A percentile compares a stretch with the other conserved stretches of the same genome.
Evolutionary conservation across 2,329 filamentous ascomycete species (phyloP).

Genomic region (Davidsoniella virescens): DNA sequence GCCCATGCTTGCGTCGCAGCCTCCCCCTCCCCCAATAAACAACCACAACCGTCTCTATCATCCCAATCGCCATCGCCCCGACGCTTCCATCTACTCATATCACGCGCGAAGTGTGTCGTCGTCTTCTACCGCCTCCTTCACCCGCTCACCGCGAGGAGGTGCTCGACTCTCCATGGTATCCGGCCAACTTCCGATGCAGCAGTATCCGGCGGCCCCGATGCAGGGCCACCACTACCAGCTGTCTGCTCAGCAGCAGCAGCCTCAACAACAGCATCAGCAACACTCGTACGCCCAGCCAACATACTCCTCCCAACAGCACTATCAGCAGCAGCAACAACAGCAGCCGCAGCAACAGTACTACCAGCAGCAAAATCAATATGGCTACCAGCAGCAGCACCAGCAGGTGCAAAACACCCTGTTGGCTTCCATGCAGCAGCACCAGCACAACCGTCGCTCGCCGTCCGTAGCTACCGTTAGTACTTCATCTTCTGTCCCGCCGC

Average conservation of each 20-base stretch:
- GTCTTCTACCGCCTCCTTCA: slow-evolving; percentile 33
- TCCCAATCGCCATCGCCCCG: slow-evolving; percentile 1
- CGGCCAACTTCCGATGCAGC: slow-evolving; percentile 9
- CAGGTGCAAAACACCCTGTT: slow-evolving; percentile 17
- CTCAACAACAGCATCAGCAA: slow-evolving; percentile 11
- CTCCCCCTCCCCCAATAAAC: slow-evolving; percentile 5
- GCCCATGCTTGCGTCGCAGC: slow-evolving; percentile 12
- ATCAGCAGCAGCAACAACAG: slow-evolving; percentile 5
- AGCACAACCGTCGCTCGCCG: slow-evolving; percentile 40
- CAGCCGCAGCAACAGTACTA: slow-evolving; percentile 8
- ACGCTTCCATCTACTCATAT: slow-evolving; percentile 1
- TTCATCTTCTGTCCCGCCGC: slow-evolving; percentile 48
- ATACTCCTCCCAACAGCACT: slow-evolving; percentile 10
- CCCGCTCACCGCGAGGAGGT: slow-evolving; percentile 11
- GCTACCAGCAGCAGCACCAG: slow-evolving; percentile 15
- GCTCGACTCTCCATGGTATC: slow-evolving; percentile 7
- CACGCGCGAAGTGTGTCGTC: slow-evolving; percentile 35
- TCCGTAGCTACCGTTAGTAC: slow-evolving; percentile 55
- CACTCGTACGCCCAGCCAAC: slow-evolving; percentile 1
- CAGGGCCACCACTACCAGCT: slow-evolving; percentile 6
- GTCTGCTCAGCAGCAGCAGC: slow-evolving; percentile 8
- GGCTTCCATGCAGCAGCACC: slow-evolving; percentile 16
- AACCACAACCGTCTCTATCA: slow-evolving; percentile 5
- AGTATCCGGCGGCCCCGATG: slow-evolving; percentile 5
- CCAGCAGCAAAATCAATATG: slow-evolving; percentile 3